Base-by-base conservation (phyloP, 306 rosid species). In the cucumber (Cucumis sativus) region DNA sequence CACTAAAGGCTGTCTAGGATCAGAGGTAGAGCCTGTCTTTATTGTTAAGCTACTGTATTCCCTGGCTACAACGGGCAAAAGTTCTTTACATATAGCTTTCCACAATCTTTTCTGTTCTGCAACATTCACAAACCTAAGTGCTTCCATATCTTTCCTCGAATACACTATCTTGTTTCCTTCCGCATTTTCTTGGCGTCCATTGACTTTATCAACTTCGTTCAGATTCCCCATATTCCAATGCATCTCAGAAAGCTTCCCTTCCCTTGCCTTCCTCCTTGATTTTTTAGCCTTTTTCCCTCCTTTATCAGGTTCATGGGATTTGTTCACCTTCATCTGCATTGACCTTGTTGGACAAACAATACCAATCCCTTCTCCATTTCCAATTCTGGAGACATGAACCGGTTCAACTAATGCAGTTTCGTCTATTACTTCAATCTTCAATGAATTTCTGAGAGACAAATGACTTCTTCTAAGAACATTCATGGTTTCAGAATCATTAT, bases 341-440 rank as follows among this genome's bases (percentile, higher is more conserved):
- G 65, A 30, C 59, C 73, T 77, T 47, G 35, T 8, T 7, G 73
- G 78, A 62, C 66, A 70, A 33, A 40, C 14, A 33, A 74, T 70
- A 57, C 56, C 78, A 30, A n/a, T 6, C 63, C 80, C 84, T 62
- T 76, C 62, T 43, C 76, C 75, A 37, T 52, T 75, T 64, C 76
- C 82, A 25, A 33, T 74, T 16, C 60, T 72, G 33, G 74, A 21
- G 40, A 62, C 68, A 40, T 77, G 65, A 55, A 83, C 28, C 35
- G 84, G 41, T 9, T 86, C 90, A 6, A 93, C 85, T 84, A 94
- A 62, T 18, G 98, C 98, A 6, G 97, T 94, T 43, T 94, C 96
- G 74, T 94, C 98, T 43, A 94, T 83, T 1, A 94, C 91, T 81
- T 91, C 84, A 71, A 91, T 77, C 81, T 84, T 88, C 68, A 85